Conservation (phyloP, 2,329 filamentous ascomycete genomes). For the Sarocladiaceae sp. region DNA sequence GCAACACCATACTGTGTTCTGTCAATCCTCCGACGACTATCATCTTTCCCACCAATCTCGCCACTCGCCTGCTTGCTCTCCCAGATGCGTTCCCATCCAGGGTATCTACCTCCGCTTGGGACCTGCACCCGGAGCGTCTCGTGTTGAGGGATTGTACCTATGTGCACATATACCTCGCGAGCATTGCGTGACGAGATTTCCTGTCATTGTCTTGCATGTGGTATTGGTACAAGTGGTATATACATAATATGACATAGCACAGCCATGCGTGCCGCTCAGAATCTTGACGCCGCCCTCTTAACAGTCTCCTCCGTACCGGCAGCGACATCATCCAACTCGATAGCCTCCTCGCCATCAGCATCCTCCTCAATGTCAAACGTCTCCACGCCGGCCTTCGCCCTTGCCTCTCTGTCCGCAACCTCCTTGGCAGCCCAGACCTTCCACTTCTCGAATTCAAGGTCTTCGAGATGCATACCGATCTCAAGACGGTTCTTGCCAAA, state of each 20-base stretch:
- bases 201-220: not conserved
- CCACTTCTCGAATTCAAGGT: constrained; percentile 77
- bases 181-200: constrained; percentile 1
- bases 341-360: not conserved
- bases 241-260: constrained; percentile 14
- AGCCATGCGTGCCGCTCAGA: not conserved
- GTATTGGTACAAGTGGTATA: constrained; percentile 14
- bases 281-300: not conserved
- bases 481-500: constrained; percentile 76
- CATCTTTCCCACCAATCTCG: too few species aligned
- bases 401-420: constrained; percentile 35
- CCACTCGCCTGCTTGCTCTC: too few species aligned
- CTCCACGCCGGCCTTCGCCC: constrained; percentile 37
- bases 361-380: constrained; percentile 35
- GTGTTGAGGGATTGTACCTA: too few species aligned
- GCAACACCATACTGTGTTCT: not conserved
- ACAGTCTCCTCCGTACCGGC: not conserved
- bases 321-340: not conserved
- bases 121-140: too few species aligned
- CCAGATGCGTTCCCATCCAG: too few species aligned
- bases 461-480: constrained; percentile 77
- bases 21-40: too few species aligned
- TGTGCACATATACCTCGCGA: too few species aligned
- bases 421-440: constrained; percentile 67
- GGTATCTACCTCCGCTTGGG: too few species aligned